Base-by-base conservation (phyloP, 2,329 filamentous ascomycete genomes). In the Didymella exigua region DNA sequence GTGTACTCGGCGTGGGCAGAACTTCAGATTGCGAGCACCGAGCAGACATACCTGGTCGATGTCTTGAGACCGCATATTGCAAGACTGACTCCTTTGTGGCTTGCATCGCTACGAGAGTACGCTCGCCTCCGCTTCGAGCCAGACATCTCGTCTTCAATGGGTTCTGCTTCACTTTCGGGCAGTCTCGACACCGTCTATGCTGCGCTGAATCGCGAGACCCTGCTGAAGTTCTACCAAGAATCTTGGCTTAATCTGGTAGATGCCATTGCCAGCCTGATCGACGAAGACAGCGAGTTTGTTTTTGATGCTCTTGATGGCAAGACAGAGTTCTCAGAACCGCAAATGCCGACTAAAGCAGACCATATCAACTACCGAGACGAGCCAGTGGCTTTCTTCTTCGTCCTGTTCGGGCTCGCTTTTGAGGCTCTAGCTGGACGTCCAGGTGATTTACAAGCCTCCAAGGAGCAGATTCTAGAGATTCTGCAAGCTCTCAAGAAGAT, bases 1-100 rank as follows among this genome's bases (percentile, higher is more conserved):
- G 89, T 99, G 2, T 96, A 96, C 74, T 95, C 93, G 1, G 95
- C 93, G 1, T 99, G 95, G 95, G 96, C 95, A 4, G 91, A 97
- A 71, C 82, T 99, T 27, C 95, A 99, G 76, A 93, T 99, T 59
- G 92, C 95, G 23, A 98, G 93, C 76, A 87, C 86, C 4, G 93
- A 98, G 70, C 93, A 98, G 65, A 87, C 86, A 46, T 98, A 99
- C 69, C 81, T 99, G 14, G 84, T 90, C 16, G 87, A 95, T 60
- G 93, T 99, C 10, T 81, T 99, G 47, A 90, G 89, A 67, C 93
- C 95, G 37, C 91, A 98, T 69, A 91, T 98, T 54, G 89, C 90
- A 13, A 93, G 86, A 43, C 81, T 99, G 38, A 96, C 95, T 1
- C 95, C 96, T 1, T 79, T 99, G 2, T 99, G 95, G 95, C 82